Evolutionary conservation across 257 asterid genomes (phyloP).

Genomic region (Rehmannia glutinosa): DNA sequence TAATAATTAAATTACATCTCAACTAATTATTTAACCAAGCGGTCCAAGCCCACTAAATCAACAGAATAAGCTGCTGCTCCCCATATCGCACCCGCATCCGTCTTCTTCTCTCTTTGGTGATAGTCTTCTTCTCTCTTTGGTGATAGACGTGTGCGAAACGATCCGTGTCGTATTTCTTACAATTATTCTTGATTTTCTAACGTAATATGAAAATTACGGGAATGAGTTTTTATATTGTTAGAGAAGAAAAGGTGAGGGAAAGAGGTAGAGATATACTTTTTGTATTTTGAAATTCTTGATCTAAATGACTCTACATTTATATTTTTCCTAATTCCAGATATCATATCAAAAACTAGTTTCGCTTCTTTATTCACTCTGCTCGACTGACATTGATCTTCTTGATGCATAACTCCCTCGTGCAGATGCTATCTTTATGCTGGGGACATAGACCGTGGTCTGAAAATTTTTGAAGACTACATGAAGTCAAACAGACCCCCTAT

Average conservation of each 20-base stretch:
- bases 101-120: too few species aligned
- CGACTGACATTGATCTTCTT: neutral
- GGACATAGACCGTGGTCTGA: slow-evolving; percentile 65
- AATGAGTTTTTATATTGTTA: neutral
- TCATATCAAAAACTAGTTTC: neutral
- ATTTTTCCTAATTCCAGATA: slow-evolving; percentile 3
- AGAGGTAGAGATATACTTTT: neutral
- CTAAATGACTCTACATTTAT: neutral
- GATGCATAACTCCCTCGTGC: slow-evolving; percentile 17
- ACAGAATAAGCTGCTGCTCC: too few species aligned
- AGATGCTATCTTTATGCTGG: slow-evolving; percentile 86
- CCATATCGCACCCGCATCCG: too few species aligned
- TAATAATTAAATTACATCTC: too few species aligned
- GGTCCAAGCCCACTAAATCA: too few species aligned
- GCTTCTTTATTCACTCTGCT: neutral
- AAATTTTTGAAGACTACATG: slow-evolving; percentile 70
- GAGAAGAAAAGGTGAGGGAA: neutral
- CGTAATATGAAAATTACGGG: neutral
- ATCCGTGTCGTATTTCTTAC: neutral
- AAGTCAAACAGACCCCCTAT: slow-evolving; percentile 46
- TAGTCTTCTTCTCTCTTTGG: too few species aligned
- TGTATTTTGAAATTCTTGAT: neutral
- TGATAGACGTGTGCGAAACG: too few species aligned
- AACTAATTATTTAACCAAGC: too few species aligned
- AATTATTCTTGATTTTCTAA: neutral